A percentile compares a stretch with the other conserved stretches of the same genome.
Conservation (phyloP, 2,329 filamentous ascomycete species). For the Lachnellula subtilissima region DNA sequence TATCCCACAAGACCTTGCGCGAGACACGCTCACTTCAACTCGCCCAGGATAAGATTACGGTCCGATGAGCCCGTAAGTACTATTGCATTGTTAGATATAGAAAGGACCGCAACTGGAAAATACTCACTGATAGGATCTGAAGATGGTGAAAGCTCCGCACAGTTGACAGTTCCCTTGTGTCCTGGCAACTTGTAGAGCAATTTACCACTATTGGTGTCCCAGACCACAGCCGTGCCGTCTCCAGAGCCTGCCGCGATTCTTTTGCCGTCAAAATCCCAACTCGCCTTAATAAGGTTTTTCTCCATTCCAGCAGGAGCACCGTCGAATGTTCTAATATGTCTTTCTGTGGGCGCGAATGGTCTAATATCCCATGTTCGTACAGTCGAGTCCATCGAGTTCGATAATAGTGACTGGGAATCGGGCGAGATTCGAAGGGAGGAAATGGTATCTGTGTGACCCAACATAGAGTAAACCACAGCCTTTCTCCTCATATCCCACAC, state of each 20-base stretch:
- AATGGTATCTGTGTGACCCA: constrained; percentile 87
- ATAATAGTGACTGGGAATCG: constrained; percentile 83
- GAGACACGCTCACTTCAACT: constrained; percentile 55
- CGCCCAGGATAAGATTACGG: constrained; percentile 76
- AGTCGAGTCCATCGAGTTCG: constrained; percentile 90
- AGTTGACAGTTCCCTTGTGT: constrained; percentile 92
- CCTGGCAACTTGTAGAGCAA: constrained; percentile 91
- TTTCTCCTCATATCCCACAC: constrained; percentile 97
- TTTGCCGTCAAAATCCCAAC: constrained; percentile 83
- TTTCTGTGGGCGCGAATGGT: constrained; percentile 84
- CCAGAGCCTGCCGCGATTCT: constrained; percentile 85
- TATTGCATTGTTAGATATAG: constrained; percentile 35
- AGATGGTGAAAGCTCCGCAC: constrained; percentile 81
- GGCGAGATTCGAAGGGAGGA: constrained; percentile 89
- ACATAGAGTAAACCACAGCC: constrained; percentile 77
- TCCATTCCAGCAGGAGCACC: constrained; percentile 85
- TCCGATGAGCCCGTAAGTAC: constrained; percentile 90
- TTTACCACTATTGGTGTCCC: constrained; percentile 85
- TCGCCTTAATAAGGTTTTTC: constrained; percentile 84
- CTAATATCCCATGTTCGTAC: constrained; percentile 94
- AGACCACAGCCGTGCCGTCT: constrained; percentile 85
- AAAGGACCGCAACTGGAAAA: background rate
- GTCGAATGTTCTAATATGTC: constrained; percentile 83
- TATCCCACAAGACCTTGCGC: constrained; percentile 8
- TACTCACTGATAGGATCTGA: constrained; percentile 83